Conservation (phyloP, 192 early-diverging fungal species). For the Chytriomyces sp. region DNA sequence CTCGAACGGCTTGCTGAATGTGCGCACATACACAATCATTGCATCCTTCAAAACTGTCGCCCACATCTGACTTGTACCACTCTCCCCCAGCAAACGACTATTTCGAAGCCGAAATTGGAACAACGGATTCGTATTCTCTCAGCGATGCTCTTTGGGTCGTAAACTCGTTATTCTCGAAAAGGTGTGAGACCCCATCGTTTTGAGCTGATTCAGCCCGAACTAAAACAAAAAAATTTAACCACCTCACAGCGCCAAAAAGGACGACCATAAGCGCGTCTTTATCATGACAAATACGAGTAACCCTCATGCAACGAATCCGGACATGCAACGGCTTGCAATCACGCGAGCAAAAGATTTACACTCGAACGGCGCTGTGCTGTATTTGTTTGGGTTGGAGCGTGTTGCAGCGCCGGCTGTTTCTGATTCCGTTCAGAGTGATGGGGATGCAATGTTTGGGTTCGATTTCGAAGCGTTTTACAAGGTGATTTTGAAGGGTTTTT, state of each 20-base stretch:
- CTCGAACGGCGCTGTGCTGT: conserved; percentile 11
- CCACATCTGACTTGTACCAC: neutral
- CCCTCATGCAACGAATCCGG: conserved; percentile 58
- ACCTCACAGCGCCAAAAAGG: conserved; percentile 47
- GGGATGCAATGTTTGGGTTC: conserved; percentile 41
- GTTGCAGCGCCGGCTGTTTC: neutral
- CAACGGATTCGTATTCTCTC: conserved; percentile 58
- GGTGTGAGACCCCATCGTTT: conserved; percentile 39
- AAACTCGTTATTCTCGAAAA: conserved; percentile 62
- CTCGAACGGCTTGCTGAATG: conserved; percentile 60
- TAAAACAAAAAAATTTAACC: neutral
- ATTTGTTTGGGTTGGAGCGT: conserved; percentile 26
- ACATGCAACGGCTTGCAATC: conserved; percentile 57
- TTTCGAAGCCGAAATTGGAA: conserved; percentile 48
- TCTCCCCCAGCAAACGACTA: conserved; percentile 3
- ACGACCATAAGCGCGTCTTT: conserved; percentile 69
- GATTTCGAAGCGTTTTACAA: conserved; percentile 63
- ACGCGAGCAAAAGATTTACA: conserved; percentile 57
- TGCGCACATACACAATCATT: conserved; percentile 25
- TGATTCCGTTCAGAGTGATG: neutral
- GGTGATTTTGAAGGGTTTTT: conserved; percentile 40
- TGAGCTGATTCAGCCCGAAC: conserved; percentile 13
- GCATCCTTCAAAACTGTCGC: neutral
- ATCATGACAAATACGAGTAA: conserved; percentile 74
- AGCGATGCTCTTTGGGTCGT: conserved; percentile 70